Conservation (phyloP, 306 rosid species). For the Sphenostylis stenocarpa region DNA sequence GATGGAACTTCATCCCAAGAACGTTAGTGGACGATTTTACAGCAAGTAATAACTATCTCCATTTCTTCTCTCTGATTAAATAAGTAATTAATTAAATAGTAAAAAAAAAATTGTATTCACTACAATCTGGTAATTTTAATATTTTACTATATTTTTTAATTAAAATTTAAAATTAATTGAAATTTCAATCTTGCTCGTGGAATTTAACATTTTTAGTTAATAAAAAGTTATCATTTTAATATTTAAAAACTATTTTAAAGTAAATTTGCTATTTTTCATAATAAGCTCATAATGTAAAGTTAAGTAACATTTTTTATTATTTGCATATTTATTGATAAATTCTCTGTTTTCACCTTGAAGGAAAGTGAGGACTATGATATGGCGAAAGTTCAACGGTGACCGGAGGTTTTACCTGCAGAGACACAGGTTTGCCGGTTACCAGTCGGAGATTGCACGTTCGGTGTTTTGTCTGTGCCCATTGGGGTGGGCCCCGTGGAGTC, state of each 20-base stretch:
- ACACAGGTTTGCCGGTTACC: constrained; percentile 83
- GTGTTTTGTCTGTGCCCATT: constrained; percentile 81
- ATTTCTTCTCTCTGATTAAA: constrained; percentile 10
- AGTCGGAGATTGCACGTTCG: constrained; percentile 79
- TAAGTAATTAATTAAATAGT: background rate
- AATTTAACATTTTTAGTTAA: no score
- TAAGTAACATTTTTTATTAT: background rate
- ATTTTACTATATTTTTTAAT: no score
- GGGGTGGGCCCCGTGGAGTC: constrained; percentile 99
- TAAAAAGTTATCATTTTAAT: no score
- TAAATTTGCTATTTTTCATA: background rate
- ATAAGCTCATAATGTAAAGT: background rate
- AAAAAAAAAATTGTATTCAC: no score
- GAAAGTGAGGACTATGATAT: constrained; percentile 74
- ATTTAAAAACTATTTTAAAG: background rate
- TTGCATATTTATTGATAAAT: background rate
- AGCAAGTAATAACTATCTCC: constrained; percentile 71
- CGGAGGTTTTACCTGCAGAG: constrained; percentile 69
- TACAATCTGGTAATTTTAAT: no score
- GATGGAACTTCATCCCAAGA: constrained; percentile 95
- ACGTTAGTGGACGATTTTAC: constrained; percentile 88
- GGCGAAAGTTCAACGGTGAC: constrained; percentile 72
- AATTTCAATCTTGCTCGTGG: no score
- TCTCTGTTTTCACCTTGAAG: constrained; percentile 46
- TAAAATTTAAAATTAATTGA: no score